phyloP scores from a whole-genome alignment of 1,284 basidiomycete species.

The Crucibulum parvulum region DNA sequence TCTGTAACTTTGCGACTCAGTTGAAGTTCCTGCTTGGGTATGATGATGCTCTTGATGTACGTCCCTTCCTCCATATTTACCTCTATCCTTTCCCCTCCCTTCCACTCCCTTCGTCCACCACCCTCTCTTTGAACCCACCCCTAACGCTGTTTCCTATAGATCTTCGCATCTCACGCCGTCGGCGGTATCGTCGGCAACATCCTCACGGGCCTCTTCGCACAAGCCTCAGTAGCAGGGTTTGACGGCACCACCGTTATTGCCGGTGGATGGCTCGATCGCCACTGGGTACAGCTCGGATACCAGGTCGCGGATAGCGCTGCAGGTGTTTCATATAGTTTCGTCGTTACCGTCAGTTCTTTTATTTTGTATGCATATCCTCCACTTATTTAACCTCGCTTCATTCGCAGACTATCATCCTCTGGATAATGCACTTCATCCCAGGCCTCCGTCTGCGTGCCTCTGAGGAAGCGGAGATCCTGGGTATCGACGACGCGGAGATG shows the following conservation, averaged over 20 bases:
- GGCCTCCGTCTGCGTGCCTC: slow-evolving; percentile 79
- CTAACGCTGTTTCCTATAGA: slow-evolving; percentile 40
- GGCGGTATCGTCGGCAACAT: slow-evolving; percentile 91
- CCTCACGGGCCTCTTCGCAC: slow-evolving; percentile 89
- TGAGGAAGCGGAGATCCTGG: slow-evolving; percentile 91
- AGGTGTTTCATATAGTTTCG: slow-evolving; percentile 83
- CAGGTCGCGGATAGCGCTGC: slow-evolving; percentile 86
- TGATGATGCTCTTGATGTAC: slow-evolving; percentile 84
- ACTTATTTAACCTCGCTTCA: background rate
- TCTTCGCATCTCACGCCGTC: slow-evolving; percentile 91
- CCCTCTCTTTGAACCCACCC: background rate
- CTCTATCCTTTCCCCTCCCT: background rate
- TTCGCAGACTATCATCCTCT: slow-evolving; percentile 80
- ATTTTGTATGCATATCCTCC: background rate
- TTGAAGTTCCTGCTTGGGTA: slow-evolving; percentile 84
- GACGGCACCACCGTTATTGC: slow-evolving; percentile 80
- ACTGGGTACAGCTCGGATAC: slow-evolving; percentile 86
- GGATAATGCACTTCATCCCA: slow-evolving; percentile 94
- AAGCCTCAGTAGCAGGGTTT: slow-evolving; percentile 82
- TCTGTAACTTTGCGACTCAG: slow-evolving; percentile 95
- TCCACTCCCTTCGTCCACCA: background rate
- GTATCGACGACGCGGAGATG: slow-evolving; percentile 93
- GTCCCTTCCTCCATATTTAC: slow-evolving; percentile 19
- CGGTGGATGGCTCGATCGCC: slow-evolving; percentile 93
- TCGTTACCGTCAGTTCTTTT: slow-evolving; percentile 67